These are phyloP conservation scores for Anisogramma anomala DNA, from an alignment of 2,329 filamentous ascomycete species.

Conservation along the genomic window DNA sequence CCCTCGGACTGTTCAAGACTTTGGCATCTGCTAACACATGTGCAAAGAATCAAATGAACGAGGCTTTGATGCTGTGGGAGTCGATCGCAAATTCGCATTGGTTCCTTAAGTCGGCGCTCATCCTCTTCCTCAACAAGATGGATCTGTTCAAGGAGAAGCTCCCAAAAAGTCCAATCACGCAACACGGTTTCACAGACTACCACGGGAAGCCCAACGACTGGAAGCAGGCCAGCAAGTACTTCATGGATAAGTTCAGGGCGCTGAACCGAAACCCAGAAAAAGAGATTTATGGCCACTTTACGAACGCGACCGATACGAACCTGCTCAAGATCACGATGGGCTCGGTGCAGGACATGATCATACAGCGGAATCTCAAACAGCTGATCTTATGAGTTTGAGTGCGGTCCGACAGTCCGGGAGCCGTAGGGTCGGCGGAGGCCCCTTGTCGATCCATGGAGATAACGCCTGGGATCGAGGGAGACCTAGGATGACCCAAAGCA, in stretches of 20 bases:
- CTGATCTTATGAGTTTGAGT: slow-evolving; percentile 49
- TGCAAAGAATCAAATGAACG: slow-evolving; percentile 77
- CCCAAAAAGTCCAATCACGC: slow-evolving; percentile 55
- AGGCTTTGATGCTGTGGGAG: slow-evolving; percentile 77
- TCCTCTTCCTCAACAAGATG: slow-evolving; percentile 81
- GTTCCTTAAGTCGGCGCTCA: slow-evolving; percentile 72
- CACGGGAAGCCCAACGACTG: slow-evolving; percentile 58
- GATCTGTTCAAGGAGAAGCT: slow-evolving; percentile 75
- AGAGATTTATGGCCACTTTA: slow-evolving; percentile 52
- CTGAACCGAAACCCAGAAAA: slow-evolving; percentile 59
- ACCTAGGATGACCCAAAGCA: slow-evolving; percentile 4
- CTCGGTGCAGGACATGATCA: slow-evolving; percentile 79
- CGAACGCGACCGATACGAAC: slow-evolving; percentile 56
- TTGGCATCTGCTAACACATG: slow-evolving; percentile 16
- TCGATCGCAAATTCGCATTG: slow-evolving; percentile 78
- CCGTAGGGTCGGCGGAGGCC: slow-evolving; percentile 3
- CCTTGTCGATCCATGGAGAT: neutral
- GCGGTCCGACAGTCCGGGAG: slow-evolving; percentile 12
- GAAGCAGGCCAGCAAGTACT: slow-evolving; percentile 68
- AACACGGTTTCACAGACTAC: slow-evolving; percentile 69
- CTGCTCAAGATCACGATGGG: slow-evolving; percentile 77
- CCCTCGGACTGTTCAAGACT: neutral
- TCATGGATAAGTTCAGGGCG: slow-evolving; percentile 68
- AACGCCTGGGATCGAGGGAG: neutral
- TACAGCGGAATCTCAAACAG: slow-evolving; percentile 71